Evolutionary conservation across 2,329 filamentous ascomycete genomes (phyloP).

Genomic region (Trichoderma brevicompactum): DNA sequence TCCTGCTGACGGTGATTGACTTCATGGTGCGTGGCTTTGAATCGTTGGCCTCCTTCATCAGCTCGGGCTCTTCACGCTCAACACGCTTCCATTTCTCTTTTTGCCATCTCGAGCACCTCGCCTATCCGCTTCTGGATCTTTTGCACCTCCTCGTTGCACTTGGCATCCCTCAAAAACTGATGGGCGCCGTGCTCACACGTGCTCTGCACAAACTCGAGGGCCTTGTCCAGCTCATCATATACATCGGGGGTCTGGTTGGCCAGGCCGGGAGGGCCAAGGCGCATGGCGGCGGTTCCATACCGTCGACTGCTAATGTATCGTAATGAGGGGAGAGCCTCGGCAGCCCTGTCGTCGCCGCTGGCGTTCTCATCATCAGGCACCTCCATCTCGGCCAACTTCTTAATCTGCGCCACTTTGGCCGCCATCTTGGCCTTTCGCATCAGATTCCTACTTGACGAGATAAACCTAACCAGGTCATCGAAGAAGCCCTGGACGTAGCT

Average conservation of each 20-base stretch:
- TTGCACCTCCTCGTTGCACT: constrained; percentile 76
- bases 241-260: constrained; percentile 48
- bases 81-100: constrained; percentile 63
- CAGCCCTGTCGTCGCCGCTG: constrained; percentile 41
- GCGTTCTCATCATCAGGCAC: constrained; percentile 56
- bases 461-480: constrained; percentile 79
- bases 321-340: constrained; percentile 45
- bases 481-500: constrained; percentile 82
- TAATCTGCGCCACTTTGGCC: constrained; percentile 70
- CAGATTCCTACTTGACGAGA: constrained; percentile 79
- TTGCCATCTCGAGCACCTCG: constrained; percentile 65
- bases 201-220: constrained; percentile 77
- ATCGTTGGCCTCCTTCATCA: constrained; percentile 46
- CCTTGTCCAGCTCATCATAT: constrained; percentile 77
- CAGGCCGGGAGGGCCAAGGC: constrained; percentile 34
- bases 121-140: constrained; percentile 69
- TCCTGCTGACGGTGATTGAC: constrained; percentile 58
- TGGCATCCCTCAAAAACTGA: constrained; percentile 84
- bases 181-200: constrained; percentile 87
- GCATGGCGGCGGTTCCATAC: constrained; percentile 38
- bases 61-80: constrained; percentile 55
- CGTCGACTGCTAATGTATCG: constrained; percentile 48
- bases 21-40: constrained; percentile 55
- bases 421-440: constrained; percentile 89
- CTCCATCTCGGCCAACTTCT: constrained; percentile 62